phyloP scores from a whole-genome alignment of 2,329 filamentous ascomycete genomes.

The Colletotrichum sublineola region DNA sequence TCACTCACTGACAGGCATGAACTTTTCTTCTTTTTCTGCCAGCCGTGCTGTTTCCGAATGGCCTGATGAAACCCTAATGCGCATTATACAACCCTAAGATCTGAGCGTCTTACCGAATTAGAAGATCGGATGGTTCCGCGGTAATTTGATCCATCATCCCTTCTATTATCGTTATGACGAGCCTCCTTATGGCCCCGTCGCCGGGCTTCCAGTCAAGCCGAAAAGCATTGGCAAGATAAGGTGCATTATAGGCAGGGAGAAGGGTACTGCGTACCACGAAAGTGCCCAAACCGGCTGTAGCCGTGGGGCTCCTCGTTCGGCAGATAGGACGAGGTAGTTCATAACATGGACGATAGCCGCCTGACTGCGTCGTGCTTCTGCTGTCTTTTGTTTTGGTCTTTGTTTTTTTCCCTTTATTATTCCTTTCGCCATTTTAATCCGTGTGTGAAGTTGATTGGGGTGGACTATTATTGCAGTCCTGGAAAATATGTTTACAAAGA shows the following conservation, averaged over 20 bases:
- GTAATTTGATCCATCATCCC: conserved; percentile 29
- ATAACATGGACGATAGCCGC: conserved; percentile 33
- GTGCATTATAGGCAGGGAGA: neutral
- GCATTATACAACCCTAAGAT: conserved; percentile 22
- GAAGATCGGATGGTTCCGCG: conserved; percentile 35
- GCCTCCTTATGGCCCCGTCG: conserved; percentile 19
- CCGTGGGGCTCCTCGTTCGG: conserved; percentile 10
- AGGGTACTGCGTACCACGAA: neutral
- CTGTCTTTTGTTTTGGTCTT: conserved; percentile 4
- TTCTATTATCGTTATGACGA: neutral
- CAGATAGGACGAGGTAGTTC: conserved; percentile 28
- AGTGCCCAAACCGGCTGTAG: neutral
- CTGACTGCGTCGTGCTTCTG: neutral
- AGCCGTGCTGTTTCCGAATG: conserved; percentile 36
- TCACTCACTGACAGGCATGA: conserved; percentile 27
- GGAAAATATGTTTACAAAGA: conserved; percentile 20
- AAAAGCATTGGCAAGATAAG: conserved; percentile 7
- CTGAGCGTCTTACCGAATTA: conserved; percentile 27
- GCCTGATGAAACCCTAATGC: conserved; percentile 36
- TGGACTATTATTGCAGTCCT: neutral
- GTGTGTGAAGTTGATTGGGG: conserved; percentile 2
- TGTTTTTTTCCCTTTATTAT: neutral
- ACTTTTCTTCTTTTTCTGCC: conserved; percentile 17
- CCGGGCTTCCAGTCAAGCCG: conserved; percentile 9
- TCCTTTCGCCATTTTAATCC: conserved; percentile 3